These are phyloP conservation scores for Phialocephala subalpina DNA, from an alignment of 2,329 filamentous ascomycete species.

Conservation along the genomic window DNA sequence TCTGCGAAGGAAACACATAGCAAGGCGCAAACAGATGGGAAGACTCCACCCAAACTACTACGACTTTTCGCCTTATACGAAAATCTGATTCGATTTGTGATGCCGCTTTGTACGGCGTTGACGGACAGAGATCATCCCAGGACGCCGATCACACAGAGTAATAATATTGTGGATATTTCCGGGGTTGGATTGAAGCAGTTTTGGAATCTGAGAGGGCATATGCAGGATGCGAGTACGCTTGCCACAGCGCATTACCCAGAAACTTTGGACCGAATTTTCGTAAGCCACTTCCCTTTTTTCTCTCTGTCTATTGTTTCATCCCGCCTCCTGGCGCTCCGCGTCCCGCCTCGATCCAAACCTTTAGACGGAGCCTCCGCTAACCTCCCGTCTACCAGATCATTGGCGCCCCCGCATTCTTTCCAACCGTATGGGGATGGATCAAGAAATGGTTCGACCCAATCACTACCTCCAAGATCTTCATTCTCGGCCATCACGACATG, in stretches of 20 bases:
- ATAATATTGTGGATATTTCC: conserved; percentile 93
- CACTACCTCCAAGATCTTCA: conserved; percentile 96
- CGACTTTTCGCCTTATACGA: conserved; percentile 94
- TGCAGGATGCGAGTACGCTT: conserved; percentile 89
- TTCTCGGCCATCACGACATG: conserved; percentile 78
- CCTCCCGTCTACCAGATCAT: conserved; percentile 66
- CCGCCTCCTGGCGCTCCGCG: background rate
- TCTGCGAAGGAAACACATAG: conserved; percentile 59
- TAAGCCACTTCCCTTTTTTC: conserved; percentile 24
- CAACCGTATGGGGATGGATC: conserved; percentile 93
- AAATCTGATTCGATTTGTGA: conserved; percentile 85
- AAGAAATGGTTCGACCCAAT: conserved; percentile 96
- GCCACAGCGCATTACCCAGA: conserved; percentile 96
- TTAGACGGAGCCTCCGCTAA: conserved; percentile 17
- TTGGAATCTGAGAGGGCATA: conserved; percentile 92
- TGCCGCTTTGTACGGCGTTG: conserved; percentile 84
- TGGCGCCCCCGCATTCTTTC: conserved; percentile 89
- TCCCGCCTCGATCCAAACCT: background rate
- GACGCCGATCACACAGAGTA: conserved; percentile 91
- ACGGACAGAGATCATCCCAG: conserved; percentile 73
- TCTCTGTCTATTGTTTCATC: background rate
- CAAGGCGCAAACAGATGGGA: conserved; percentile 70
- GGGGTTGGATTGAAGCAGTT: conserved; percentile 91
- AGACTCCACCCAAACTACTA: conserved; percentile 77
- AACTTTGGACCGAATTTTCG: conserved; percentile 84